phyloP scores from a whole-genome alignment of 108 stramenopile species.

The Skeletonema menzelii region DNA sequence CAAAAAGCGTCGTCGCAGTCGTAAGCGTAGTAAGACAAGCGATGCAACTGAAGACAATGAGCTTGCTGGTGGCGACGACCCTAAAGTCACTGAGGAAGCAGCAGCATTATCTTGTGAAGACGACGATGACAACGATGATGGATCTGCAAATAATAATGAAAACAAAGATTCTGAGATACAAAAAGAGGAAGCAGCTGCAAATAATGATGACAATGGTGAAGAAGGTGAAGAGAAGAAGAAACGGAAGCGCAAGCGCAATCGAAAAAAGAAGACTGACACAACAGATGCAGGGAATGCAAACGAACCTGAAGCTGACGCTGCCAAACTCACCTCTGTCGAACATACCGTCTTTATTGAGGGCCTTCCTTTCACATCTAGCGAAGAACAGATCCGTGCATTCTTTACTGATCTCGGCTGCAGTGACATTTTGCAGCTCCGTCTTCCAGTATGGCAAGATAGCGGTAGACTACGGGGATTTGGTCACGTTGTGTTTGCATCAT shows the following conservation, averaged over 20 bases:
- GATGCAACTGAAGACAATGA: conserved; percentile 4
- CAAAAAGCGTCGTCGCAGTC: conserved; percentile 22
- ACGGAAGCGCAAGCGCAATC: conserved; percentile 66
- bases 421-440: conserved; percentile 75
- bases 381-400: conserved; percentile 73
- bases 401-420: conserved; percentile 58
- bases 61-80: not conserved
- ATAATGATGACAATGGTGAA: conserved; percentile 19
- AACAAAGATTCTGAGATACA: conserved; percentile 6
- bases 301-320: conserved; percentile 8
- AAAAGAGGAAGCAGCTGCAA: conserved; percentile 11
- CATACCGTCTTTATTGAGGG: conserved; percentile 92
- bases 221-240: conserved; percentile 45
- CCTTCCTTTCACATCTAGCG: conserved; percentile 79
- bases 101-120: not conserved
- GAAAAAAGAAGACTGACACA: conserved; percentile 61
- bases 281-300: conserved; percentile 24
- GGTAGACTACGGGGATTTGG: conserved; percentile 93
- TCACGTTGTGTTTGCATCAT: conserved; percentile 83
- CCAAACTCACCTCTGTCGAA: conserved; percentile 38
- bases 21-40: conserved; percentile 12
- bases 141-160: not conserved
- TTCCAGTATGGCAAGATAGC: conserved; percentile 94
- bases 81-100: conserved; percentile 5
- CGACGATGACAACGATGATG: not conserved